phyloP scores from a whole-genome alignment of 2,329 filamentous ascomycete species.

The Botrytis byssoidea region DNA sequence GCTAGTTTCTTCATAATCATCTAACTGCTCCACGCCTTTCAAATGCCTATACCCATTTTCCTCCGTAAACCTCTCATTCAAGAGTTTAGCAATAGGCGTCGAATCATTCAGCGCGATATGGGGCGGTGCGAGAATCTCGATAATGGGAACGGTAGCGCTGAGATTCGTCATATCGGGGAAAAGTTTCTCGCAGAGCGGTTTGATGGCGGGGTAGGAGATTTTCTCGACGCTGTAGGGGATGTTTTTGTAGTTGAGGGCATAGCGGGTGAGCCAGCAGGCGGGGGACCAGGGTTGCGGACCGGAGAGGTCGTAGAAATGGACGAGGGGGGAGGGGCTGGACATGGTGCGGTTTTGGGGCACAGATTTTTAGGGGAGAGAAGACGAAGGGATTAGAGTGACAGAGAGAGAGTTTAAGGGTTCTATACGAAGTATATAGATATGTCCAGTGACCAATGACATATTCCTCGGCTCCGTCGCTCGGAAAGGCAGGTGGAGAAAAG shows the following conservation, averaged over 20 bases:
- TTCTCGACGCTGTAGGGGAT: slow-evolving; percentile 26
- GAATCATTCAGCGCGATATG: slow-evolving; percentile 27
- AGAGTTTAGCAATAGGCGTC: slow-evolving; percentile 26
- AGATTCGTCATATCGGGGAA: slow-evolving; percentile 23
- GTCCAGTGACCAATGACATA: neutral
- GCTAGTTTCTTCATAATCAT: slow-evolving; percentile 21
- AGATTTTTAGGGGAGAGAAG: neutral
- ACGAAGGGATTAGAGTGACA: neutral
- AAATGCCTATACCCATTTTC: slow-evolving; percentile 25
- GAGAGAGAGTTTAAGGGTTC: neutral
- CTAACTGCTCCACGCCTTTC: slow-evolving; percentile 22
- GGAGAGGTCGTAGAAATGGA: slow-evolving; percentile 31
- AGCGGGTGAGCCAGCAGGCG: slow-evolving; percentile 26
- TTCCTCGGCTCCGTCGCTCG: slow-evolving; percentile 5
- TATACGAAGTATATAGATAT: slow-evolving; percentile 2
- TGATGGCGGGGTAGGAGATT: slow-evolving; percentile 28
- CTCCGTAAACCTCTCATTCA: slow-evolving; percentile 29
- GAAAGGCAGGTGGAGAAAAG: slow-evolving; percentile 8
- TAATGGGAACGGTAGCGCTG: slow-evolving; percentile 28
- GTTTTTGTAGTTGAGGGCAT: slow-evolving; percentile 28
- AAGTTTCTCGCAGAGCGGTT: slow-evolving; percentile 25
- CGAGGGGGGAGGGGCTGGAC: slow-evolving; percentile 23
- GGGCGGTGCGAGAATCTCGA: slow-evolving; percentile 25
- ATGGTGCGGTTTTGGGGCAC: slow-evolving; percentile 3
- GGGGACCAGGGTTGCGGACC: slow-evolving; percentile 29